Evolutionary conservation across 108 stramenopile genomes (phyloP).

Genomic region (Nannochloropsis oceanica): DNA sequence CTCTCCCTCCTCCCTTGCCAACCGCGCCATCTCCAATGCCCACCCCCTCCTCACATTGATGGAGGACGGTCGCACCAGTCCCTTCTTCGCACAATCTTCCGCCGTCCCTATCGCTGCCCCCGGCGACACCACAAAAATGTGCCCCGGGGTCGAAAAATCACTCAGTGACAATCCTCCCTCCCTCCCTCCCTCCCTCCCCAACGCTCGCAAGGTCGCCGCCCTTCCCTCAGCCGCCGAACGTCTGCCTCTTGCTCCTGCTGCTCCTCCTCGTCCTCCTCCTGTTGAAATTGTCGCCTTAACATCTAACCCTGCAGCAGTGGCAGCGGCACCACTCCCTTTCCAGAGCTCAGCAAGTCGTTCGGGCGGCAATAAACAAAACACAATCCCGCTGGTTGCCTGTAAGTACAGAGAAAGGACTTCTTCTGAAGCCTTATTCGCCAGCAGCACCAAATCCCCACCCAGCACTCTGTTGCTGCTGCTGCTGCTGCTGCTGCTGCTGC

Average conservation of each 20-base stretch:
- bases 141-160: conserved; percentile 75
- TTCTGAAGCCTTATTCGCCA: neutral
- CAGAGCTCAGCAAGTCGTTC: neutral
- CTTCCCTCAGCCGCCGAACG: conserved; percentile 62
- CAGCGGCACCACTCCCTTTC: neutral
- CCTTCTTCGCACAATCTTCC: neutral
- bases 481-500: neutral
- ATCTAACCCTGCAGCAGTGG: conserved; percentile 5
- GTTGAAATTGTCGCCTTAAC: conserved; percentile 56
- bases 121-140: conserved; percentile 71
- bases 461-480: neutral
- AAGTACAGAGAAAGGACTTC: neutral
- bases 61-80: neutral
- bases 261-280: conserved; percentile 67
- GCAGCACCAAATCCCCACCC: neutral
- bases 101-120: conserved; percentile 3
- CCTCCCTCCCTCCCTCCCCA: conserved; percentile 57
- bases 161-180: conserved; percentile 36
- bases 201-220: conserved; percentile 78
- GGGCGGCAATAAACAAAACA: neutral
- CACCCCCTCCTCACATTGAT: neutral
- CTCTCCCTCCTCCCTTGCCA: conserved; percentile 60
- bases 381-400: neutral
- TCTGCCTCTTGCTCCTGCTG: conserved; percentile 81
- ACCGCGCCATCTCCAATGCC: conserved; percentile 48